These are phyloP conservation scores for Davidsoniella neocaledoniae DNA, from an alignment of 2,329 filamentous ascomycete species.

Conservation along the genomic window DNA sequence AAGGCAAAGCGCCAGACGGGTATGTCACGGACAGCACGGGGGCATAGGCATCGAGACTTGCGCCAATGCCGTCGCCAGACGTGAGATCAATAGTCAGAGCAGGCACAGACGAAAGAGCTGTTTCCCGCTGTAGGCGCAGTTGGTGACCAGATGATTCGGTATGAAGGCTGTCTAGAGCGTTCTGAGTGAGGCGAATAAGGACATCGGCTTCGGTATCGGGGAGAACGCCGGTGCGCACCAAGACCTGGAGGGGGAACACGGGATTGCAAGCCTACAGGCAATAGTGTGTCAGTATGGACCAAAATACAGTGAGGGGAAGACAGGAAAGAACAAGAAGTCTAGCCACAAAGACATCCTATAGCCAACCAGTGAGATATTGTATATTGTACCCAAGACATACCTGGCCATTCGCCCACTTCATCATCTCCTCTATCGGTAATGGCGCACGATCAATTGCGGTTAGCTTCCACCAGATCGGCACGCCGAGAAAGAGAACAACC, in stretches of 20 bases:
- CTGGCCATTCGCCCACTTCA: slow-evolving; percentile 79
- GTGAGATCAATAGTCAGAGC: slow-evolving; percentile 57
- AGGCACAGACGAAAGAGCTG: slow-evolving; percentile 20
- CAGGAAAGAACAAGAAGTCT: not conserved
- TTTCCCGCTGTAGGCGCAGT: slow-evolving; percentile 33
- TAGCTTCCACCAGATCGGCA: slow-evolving; percentile 93
- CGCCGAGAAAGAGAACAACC: slow-evolving; percentile 63
- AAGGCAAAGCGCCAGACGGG: slow-evolving; percentile 48
- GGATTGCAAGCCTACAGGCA: slow-evolving; percentile 58
- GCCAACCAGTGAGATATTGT: too few species aligned
- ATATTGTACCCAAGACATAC: slow-evolving; percentile 27
- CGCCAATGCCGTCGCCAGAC: slow-evolving; percentile 38
- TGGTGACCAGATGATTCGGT: slow-evolving; percentile 67
- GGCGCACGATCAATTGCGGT: slow-evolving; percentile 81
- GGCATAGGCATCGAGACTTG: slow-evolving; percentile 51
- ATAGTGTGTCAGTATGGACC: not conserved
- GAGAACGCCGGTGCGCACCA: slow-evolving; percentile 52
- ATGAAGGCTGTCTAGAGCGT: slow-evolving; percentile 71
- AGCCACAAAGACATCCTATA: too few species aligned
- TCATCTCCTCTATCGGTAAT: slow-evolving; percentile 72
- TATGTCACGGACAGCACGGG: slow-evolving; percentile 66
- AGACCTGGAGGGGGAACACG: slow-evolving; percentile 72
- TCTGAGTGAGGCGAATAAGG: slow-evolving; percentile 66
- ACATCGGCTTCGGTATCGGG: slow-evolving; percentile 51
- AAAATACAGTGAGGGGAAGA: not conserved